Evolutionary conservation across 768 basidiomycete genomes (phyloP), one percentile per base, ranked within the genome.

Genomic region (Sporobolomyces pararoseus): DNA sequence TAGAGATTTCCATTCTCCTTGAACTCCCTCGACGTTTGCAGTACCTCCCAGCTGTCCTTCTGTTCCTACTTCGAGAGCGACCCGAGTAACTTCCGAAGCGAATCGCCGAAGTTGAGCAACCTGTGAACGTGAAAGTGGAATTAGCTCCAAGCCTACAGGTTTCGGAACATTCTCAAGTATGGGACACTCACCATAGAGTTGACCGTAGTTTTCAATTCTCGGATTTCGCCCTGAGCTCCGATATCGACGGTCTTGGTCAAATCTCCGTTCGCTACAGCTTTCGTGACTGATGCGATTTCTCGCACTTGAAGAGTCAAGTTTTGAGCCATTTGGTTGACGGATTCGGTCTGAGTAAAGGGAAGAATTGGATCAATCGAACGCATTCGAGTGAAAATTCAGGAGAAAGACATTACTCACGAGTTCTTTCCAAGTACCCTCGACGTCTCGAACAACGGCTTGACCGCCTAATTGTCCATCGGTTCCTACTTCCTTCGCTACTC

Each of bases 201-300:
- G 80, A 91, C 83, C 21, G 88, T 88, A 21, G 84, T 84, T 87
- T 82, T 82, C 25, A 82, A 73, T 49, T 80, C 80, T 4, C 79
- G 63, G 32, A 95, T 94, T 77, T 95, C 92, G 57, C 93, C 93
- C 31, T 90, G 88, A 5, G 80, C 83, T 70, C 88, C 86, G 70
- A 97, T 92, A 76, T 91, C 89, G 77, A 97, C 91, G 83, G 91
- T 93, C 81, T 91, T 89, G 2, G 88, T 90, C 82, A 92, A 82
- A 78, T 97, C 91, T 39, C 93, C 93, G 51, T 86, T 85, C 25
- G 93, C 93, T 67, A 96, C 91, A 21, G 90, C 90, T 7, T 89
- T 91, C 3, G 90, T 92, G 61, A 92, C 90, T 39, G 85, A 84
- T 9, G 80, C 80, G 27, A 80, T 72, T 31, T 76, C 77, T 71